Conservation (phyloP, 108 stramenopile genomes). For the Skeletonema tropicum region DNA sequence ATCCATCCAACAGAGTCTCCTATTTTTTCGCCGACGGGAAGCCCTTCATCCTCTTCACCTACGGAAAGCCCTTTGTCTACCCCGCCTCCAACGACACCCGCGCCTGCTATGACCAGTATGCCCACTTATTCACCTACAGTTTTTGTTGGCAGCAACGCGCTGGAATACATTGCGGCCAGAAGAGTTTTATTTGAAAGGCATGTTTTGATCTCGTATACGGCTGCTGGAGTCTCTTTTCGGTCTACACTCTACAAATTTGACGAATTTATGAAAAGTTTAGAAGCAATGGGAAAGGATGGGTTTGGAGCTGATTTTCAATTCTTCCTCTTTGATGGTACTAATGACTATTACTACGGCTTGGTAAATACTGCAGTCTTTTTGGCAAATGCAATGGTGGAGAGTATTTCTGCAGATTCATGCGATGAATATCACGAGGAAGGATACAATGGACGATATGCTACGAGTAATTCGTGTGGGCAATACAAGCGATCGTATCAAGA, state of each 20-base stretch:
- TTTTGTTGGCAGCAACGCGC: not conserved
- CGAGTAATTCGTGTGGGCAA: conserved; percentile 39
- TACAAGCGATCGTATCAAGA: conserved; percentile 40
- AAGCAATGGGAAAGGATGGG: not conserved
- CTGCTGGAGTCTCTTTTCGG: not conserved
- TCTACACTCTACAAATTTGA: not conserved
- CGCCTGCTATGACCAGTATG: not conserved
- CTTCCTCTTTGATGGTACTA: not conserved
- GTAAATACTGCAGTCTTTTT: conserved; percentile 30
- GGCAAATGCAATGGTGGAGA: conserved; percentile 25
- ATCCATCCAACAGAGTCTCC: not conserved
- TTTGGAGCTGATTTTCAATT: not conserved
- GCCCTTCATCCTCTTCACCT: not conserved
- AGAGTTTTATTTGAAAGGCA: not conserved
- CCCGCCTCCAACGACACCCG: not conserved
- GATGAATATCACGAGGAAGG: conserved; percentile 34
- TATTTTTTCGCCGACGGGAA: not conserved
- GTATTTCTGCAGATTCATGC: conserved; percentile 39
- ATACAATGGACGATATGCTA: conserved; percentile 28
- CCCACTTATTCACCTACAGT: not conserved
- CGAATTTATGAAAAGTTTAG: not conserved
- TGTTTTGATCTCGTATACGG: not conserved
- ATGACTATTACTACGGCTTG: conserved; percentile 9
- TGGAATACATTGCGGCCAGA: not conserved
- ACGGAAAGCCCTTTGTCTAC: not conserved